Conservation (phyloP, 2,329 filamentous ascomycete genomes). For the Verticillium zaregamsianum region DNA sequence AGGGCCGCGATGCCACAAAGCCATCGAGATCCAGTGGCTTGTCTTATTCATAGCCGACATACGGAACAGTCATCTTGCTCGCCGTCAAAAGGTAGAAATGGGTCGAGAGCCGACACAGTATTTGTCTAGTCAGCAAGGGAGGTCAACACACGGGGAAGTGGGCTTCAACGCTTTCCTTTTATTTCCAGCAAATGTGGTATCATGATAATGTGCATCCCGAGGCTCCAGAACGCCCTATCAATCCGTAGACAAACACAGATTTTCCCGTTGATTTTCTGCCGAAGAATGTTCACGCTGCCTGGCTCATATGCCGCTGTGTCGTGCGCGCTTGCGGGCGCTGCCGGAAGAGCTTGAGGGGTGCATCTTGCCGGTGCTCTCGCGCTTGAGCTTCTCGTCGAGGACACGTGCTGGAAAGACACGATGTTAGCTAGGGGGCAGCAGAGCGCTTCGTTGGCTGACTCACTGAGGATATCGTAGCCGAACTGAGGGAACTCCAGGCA, state of each 20-base stretch:
- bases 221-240: neutral
- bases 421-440: neutral
- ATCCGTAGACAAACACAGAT: neutral
- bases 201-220: neutral
- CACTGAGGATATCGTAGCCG: constrained; percentile 86
- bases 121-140: neutral
- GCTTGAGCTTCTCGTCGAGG: constrained; percentile 62
- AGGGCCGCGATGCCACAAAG: neutral
- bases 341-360: constrained; percentile 37
- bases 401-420: constrained; percentile 45
- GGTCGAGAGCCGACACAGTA: neutral
- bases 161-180: neutral
- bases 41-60: too few relatives aligned
- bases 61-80: too few relatives aligned
- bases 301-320: constrained; percentile 39
- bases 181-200: neutral
- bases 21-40: neutral
- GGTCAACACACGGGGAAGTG: too few relatives aligned
- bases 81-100: too few relatives aligned
- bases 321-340: constrained; percentile 53
- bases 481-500: constrained; percentile 91
- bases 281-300: neutral
- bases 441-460: neutral
- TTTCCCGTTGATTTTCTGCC: neutral
- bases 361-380: constrained; percentile 57